A percentile compares a stretch with the other conserved stretches of the same genome.
These are phyloP conservation scores for Boletellus dicymbophilus DNA, from an alignment of 1,284 basidiomycete species.

Conservation along the genomic window DNA sequence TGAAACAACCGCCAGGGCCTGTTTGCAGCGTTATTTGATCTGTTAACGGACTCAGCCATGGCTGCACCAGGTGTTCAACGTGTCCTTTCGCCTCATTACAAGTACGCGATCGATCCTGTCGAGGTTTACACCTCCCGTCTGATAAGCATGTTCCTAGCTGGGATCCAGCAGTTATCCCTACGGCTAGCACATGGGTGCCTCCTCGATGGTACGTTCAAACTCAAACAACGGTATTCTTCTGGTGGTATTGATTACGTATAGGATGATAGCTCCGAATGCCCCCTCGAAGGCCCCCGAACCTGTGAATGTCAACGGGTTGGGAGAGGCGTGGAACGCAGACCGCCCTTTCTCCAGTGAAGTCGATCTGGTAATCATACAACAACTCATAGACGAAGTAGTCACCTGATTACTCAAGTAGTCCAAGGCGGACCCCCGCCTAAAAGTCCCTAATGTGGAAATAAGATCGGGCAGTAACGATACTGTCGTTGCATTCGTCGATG, in stretches of 20 bases:
- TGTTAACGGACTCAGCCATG: conserved; percentile 8
- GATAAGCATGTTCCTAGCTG: conserved; percentile 14
- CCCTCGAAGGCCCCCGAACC: not conserved
- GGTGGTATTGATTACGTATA: not conserved
- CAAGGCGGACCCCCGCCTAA: conserved; percentile 23
- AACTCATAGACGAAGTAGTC: not conserved
- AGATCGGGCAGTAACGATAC: conserved; percentile 21
- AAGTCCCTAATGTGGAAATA: conserved; percentile 28
- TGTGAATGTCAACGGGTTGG: conserved; percentile 21
- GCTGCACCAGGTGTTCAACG: conserved; percentile 23
- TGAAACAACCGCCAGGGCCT: not conserved
- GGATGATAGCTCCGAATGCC: conserved; percentile 22
- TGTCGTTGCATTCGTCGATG: conserved; percentile 29
- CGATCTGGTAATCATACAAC: conserved; percentile 18
- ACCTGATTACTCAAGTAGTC: conserved; percentile 14
- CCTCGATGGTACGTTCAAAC: conserved; percentile 20
- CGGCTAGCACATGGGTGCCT: conserved; percentile 26
- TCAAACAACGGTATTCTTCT: not conserved
- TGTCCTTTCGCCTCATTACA: conserved; percentile 13
- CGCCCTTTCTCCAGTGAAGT: conserved; percentile 24
- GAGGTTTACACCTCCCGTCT: not conserved
- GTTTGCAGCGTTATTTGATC: not conserved
- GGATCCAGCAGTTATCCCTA: conserved; percentile 25
- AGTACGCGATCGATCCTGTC: conserved; percentile 9
- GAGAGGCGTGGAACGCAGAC: conserved; percentile 25